Evolutionary conservation across 257 asterid genomes (phyloP), one percentile per base, ranked within the genome.

Genomic region (Schizonepeta tenuifolia): DNA sequence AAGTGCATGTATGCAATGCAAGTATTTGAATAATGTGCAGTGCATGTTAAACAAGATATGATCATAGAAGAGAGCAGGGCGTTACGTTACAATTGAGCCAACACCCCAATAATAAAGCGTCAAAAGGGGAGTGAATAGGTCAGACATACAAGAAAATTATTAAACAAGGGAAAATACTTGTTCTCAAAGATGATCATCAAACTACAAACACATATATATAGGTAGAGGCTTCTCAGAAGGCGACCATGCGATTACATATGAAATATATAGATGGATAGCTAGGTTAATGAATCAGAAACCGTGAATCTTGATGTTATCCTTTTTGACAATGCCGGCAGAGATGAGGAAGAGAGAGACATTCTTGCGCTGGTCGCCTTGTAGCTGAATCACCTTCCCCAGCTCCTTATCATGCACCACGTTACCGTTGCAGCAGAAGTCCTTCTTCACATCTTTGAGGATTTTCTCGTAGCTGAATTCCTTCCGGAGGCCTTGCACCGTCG

Each of bases 331-430:
- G 1, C 93, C 91, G 7, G 86, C 90, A 35, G 7, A 63, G 10
- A 76, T 62, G 5, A 91, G 81, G 78, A 91, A 91, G 20, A 73
- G 84, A 11, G 93, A 86, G 1, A 80, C 95, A 59, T 91, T 91
- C 93, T 89, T 91, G 47, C 96, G 86, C 71, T 89, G 97, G 74
- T 91, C 96, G 0, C 96, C 97, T 75, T 89, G 97, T 2, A 91
- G 89, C 77, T 91, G 97, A 49, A 91, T 83, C 40, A 89, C 89
- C 81, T 91, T 86, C 9, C 96, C 95, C 26, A 87, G 84, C 75
- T 91, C 89, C 53, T 85, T 87, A 76, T 91, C 97, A 35, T 82
- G 89, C 1, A 91, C 97, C 6, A 91, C 97, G 61, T 82, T 87
- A 21, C 96, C 97, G 78, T 91, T 89, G 85, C 97, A 91, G 69